Conservation (phyloP, 2,329 filamentous ascomycete species). For the Monilinia vaccinii-corymbosi region DNA sequence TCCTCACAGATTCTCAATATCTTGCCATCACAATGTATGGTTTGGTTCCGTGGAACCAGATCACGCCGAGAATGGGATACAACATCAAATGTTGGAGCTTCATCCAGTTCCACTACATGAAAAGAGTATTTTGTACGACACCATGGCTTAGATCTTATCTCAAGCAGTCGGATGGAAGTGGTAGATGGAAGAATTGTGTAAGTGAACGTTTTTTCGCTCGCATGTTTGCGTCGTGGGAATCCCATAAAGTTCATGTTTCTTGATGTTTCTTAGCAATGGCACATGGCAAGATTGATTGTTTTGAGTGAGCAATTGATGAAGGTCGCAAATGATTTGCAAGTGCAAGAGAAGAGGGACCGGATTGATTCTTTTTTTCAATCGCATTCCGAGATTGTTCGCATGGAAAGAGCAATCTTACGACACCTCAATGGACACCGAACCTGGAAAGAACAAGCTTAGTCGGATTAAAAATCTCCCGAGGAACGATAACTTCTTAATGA, state of each 20-base stretch:
- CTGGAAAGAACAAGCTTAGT: not conserved
- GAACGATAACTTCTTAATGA: not conserved
- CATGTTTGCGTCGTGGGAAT: not conserved
- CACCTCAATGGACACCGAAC: not conserved
- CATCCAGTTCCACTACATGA: not conserved
- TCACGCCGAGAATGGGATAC: conserved; percentile 1
- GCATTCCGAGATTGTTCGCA: not conserved
- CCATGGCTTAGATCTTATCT: not conserved
- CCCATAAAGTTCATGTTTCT: not conserved
- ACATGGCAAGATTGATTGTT: too few species aligned
- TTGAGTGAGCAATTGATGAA: not conserved
- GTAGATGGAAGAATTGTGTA: not conserved
- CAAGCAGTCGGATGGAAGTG: conserved; percentile 2
- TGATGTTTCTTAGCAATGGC: not conserved
- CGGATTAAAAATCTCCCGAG: not conserved
- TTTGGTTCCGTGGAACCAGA: not conserved
- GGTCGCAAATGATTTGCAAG: not conserved
- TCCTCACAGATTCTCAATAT: not conserved
- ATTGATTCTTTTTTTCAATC: not conserved
- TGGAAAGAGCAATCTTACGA: not conserved
- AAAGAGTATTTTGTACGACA: not conserved
- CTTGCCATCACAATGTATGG: not conserved
- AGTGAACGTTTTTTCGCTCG: not conserved
- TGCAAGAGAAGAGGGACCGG: not conserved
- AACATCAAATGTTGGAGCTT: not conserved